phyloP scores from a whole-genome alignment of 352 stramenopile genomes.

The Phytophthora multivora region DNA sequence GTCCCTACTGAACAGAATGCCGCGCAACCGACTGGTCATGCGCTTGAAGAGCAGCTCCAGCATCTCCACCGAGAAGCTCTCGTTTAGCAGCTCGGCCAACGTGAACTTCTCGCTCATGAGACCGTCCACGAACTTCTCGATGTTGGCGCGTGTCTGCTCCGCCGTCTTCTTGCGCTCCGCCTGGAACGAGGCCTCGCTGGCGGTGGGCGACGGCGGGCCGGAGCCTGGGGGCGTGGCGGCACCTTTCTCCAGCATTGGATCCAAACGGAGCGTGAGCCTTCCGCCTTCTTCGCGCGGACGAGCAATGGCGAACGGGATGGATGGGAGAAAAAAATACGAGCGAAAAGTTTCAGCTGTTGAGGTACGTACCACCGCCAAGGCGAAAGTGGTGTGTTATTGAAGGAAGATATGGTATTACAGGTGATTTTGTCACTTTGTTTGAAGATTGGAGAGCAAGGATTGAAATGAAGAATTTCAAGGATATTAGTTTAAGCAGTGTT shows the following conservation, averaged over 20 bases:
- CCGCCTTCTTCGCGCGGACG: neutral
- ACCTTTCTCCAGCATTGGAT: slow-evolving; percentile 38
- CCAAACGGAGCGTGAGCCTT: neutral
- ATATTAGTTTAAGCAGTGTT: neutral
- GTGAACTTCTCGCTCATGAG: slow-evolving; percentile 69
- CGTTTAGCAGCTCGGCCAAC: slow-evolving; percentile 74
- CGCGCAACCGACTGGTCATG: slow-evolving; percentile 78
- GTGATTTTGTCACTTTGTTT: neutral
- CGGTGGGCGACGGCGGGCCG: slow-evolving; percentile 22
- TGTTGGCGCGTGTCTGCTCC: slow-evolving; percentile 67
- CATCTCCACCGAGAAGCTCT: slow-evolving; percentile 85
- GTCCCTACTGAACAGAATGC: slow-evolving; percentile 71
- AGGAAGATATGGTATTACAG: neutral
- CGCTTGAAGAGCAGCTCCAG: slow-evolving; percentile 86
- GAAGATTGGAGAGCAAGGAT: neutral
- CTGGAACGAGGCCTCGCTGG: slow-evolving; percentile 37
- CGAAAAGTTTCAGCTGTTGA: neutral
- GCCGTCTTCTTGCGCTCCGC: slow-evolving; percentile 56
- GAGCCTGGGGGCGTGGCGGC: slow-evolving; percentile 37
- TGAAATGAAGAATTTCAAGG: neutral
- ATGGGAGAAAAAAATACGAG: slow-evolving; percentile 12
- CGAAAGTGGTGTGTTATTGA: neutral
- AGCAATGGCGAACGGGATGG: slow-evolving; percentile 9
- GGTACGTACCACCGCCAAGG: slow-evolving; percentile 10
- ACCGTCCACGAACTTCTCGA: slow-evolving; percentile 86